Evolutionary conservation across 164 flowering plant genomes (phyloP), one percentile per base, ranked within the genome.

Genomic region (Piper betle): DNA sequence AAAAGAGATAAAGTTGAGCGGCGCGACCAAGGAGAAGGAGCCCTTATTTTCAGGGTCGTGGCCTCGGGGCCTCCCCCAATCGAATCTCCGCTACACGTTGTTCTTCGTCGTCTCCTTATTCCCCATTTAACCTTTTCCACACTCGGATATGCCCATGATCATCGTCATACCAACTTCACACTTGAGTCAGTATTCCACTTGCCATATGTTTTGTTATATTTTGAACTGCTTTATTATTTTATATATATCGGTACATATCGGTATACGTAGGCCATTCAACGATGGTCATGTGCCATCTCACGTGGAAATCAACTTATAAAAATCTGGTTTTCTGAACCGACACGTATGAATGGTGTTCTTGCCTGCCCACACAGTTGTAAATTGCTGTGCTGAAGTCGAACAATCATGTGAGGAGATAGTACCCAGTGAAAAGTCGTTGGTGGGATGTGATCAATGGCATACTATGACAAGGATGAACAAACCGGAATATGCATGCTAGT

Each of bases 41-140:
- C 71, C 69, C 82, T 65, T 63, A 75, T 60, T 71, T 77, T 68
- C 59, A 79, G 82, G 82, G 80, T 73, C 65, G 76, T 75, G 79
- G 65, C 75, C 67, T 81, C 61, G 85, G 85, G 81, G 74, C 65
- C 38, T 61, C 79, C 69, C n/a, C 71, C 77, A 37, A 3, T 60
- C 73, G 84, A 81, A 78, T 81, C 84, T 78, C 60, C 56, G 18
- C 60, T 37, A 18, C 63, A 9, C 64, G 25, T 41, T 68, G 63
- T 68, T 73, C 66, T 68, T 68, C 74, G 50, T 46, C 52, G 59
- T 20, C 62, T 18, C 33, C 42, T 25, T 18, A 52, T 52, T 59
- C 15, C 19, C 53, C 48, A n/a, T n/a, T 17, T 20, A 3, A 3
- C 50, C 15, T 46, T 46, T 46, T 46, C 50, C 50, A 3, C 50